Evolutionary conservation across 2,329 filamentous ascomycete genomes (phyloP).

Genomic region (Botrytis sinoallii): DNA sequence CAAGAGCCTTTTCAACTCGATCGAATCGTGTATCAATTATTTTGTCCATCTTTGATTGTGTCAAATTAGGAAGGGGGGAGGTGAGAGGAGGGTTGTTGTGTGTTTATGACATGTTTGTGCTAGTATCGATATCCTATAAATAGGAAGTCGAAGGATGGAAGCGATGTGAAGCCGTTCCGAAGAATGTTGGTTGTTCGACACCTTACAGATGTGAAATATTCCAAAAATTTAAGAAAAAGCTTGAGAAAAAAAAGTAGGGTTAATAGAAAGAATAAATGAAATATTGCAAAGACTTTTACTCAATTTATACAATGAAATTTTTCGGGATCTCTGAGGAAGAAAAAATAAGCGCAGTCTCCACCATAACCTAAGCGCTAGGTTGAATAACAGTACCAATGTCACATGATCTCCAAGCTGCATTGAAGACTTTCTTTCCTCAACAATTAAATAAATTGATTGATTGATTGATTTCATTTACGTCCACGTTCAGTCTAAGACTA

Average conservation of each 20-base stretch:
- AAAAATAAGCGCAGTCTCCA: not conserved
- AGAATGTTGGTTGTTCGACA: not conserved
- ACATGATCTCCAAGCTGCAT: not conserved
- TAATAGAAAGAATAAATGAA: not conserved
- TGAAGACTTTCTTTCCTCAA: not conserved
- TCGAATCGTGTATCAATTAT: conserved; percentile 61
- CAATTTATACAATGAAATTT: not conserved
- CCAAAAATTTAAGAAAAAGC: not conserved
- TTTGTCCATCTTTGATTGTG: conserved; percentile 52
- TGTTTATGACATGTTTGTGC: conserved; percentile 9
- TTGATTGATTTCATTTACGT: too few species aligned
- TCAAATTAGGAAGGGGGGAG: not conserved
- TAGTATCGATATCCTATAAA: not conserved
- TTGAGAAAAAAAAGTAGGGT: not conserved
- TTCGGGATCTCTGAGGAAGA: not conserved
- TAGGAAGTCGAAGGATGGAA: not conserved
- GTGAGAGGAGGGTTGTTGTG: not conserved
- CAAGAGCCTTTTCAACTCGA: conserved; percentile 63
- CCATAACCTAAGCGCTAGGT: not conserved
- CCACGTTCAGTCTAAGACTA: too few species aligned
- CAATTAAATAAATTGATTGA: too few species aligned
- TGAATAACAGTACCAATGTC: not conserved
- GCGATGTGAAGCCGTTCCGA: not conserved
- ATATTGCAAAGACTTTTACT: not conserved
- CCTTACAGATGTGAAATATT: not conserved